Base-by-base conservation (phyloP, 345 rosid genomes). In the Fremontodendron californicum region DNA sequence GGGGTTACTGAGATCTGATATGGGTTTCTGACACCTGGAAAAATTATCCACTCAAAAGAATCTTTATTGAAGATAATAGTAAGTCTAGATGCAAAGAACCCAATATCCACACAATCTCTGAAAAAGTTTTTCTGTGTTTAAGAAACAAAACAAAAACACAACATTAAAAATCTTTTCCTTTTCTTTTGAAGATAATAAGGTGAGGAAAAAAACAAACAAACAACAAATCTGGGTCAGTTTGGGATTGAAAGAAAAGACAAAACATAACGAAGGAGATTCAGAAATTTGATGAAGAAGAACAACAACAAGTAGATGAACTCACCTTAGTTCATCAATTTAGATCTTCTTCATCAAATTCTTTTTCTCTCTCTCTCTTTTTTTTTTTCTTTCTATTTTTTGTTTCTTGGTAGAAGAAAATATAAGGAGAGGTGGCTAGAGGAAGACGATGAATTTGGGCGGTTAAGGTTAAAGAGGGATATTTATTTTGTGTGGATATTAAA, bases 81-180 rank as follows among this genome's bases (percentile, higher is more conserved):
- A 46, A 76, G 90, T 83, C 92, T 70, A 81, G 82, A 85, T 82
- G 37, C 89, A 86, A 58, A 83, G 82, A 73, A n/a, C n/a, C 86
- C 90, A 90, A 27, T 76, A 82, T 84, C 87, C 64, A 71, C 69
- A 77, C 74, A 64, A 87, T 80, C 33, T 65, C 43, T n/a, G 19
- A 70, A 71, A 48, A 12, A 12, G 15, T 9, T 13, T 29, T 60
- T 1, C 39, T 29, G 29, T 29, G 35, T 31, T 48, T 70, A 15
- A 25, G 11, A 19, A 60, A 49, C 23, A 31, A 45, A 31, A 25
- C 31, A 60, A 62, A 74, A 48, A 61, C 23, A 74, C 40, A 15
- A 69, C 39, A 29, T 9, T 15, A 46, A 48, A 27, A 45, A 46
- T 7, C 21, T 7, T 27, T 40, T 11, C 4, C 2, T 40, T 69